Percentiles rank a stretch among this genome's conserved stretches.
These are phyloP conservation scores for Blastomyces emzantsi DNA, from an alignment of 2,329 filamentous ascomycete genomes.

Conservation along the genomic window DNA sequence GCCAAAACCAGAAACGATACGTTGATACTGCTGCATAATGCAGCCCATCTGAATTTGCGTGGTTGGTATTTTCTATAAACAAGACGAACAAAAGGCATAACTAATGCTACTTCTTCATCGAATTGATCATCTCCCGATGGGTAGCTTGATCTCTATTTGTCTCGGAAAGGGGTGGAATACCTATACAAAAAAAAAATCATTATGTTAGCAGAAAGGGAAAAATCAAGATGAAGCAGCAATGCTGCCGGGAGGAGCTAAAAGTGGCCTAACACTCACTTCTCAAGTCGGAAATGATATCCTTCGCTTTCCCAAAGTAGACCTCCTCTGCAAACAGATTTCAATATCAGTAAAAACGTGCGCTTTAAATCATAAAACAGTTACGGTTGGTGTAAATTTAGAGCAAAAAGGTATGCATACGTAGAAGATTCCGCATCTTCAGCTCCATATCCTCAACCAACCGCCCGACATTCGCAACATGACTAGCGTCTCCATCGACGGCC, in stretches of 20 bases:
- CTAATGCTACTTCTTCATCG: slow-evolving; percentile 37
- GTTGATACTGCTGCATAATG: not conserved
- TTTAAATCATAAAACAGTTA: not conserved
- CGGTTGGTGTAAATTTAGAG: not conserved
- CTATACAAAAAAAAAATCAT: slow-evolving; percentile 27
- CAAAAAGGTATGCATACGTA: slow-evolving; percentile 46
- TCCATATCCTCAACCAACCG: slow-evolving; percentile 98
- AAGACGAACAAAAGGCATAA: not conserved
- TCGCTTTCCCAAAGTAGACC: slow-evolving; percentile 98
- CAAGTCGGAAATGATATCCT: slow-evolving; percentile 94
- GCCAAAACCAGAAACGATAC: not conserved
- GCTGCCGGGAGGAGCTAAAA: not conserved
- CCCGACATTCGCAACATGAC: slow-evolving; percentile 93
- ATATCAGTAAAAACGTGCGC: slow-evolving; percentile 16
- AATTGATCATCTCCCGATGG: slow-evolving; percentile 77
- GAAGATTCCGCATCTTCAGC: slow-evolving; percentile 94
- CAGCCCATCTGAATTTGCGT: not conserved
- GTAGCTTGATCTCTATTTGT: slow-evolving; percentile 72
- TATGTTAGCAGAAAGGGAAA: slow-evolving; percentile 11
- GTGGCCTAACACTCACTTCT: slow-evolving; percentile 50
- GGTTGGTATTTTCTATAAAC: slow-evolving; percentile 10
- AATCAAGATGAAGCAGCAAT: slow-evolving; percentile 7
- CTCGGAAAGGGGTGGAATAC: slow-evolving; percentile 71
- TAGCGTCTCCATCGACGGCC: slow-evolving; percentile 78
- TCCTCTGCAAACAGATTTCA: slow-evolving; percentile 50